Base-by-base conservation (phyloP, 1,284 basidiomycete species). In the Ustilago bromivora region DNA sequence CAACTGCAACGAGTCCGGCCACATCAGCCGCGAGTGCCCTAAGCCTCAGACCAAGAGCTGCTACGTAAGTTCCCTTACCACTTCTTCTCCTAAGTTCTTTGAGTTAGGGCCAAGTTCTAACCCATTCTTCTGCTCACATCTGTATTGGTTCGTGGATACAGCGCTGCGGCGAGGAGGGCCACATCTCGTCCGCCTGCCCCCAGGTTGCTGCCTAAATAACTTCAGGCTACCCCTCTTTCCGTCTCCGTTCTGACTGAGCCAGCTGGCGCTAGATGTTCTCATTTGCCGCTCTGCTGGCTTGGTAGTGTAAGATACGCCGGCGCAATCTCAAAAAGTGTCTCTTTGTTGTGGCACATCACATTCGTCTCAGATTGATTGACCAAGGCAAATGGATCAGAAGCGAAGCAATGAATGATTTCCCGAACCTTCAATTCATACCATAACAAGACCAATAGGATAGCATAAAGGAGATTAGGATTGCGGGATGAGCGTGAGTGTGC, bases 1-100 rank as follows among this genome's bases (percentile, higher is more conserved):
- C 83, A 84, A 84, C 78, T 84, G 83, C 69, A 80, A 82, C 67
- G 71, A 81, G 61, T 52, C 66, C 32, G 83, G 83, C 51, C 83
- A 84, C 72, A 78, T 84, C 52, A 80, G 77, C 70, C 79, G 82
- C 55, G 77, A 83, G 49, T 84, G 83, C 76, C 61, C 77, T 46
- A 80, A 79, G 72, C 82, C 82, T 32, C 71, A 75, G 68, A 78
- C 78, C 68, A 78, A 77, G 69, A 78, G 80, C 61, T 84, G 82
- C 78, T 84, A 84, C 82, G 61, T 66, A 62, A 65, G 68, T 71
- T 17, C 7, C 10, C 40, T 1, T 23, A 28, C 23, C 3, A 31
- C 36, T 49, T 17, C 17, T 6, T 17, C 7, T 11, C 3, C 9
- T 28, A 2, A n/a, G 19, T 7, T 15, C 13, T 28, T 11, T 32